Percentiles rank a stretch among this genome's conserved stretches.
These are phyloP conservation scores for Citrus medica DNA, from an alignment of 345 rosid species.

Conservation along the genomic window DNA sequence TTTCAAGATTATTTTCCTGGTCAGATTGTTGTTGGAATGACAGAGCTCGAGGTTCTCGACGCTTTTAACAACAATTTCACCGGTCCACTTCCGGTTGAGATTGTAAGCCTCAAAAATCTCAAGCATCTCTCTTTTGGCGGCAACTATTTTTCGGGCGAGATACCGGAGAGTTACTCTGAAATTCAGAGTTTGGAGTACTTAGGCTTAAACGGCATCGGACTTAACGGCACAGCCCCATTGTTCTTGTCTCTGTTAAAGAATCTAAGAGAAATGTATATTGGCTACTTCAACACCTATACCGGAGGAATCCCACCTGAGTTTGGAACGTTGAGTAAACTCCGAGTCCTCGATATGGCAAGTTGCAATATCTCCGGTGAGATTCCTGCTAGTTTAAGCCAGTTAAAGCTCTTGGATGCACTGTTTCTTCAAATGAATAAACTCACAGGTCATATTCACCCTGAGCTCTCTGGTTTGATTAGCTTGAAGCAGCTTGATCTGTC, in stretches of 20 bases:
- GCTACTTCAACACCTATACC: constrained; percentile 51
- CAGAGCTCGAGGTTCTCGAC: constrained; percentile 58
- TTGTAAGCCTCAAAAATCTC: constrained; percentile 47
- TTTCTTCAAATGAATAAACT: constrained; percentile 70
- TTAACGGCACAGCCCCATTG: constrained; percentile 51
- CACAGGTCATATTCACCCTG: constrained; percentile 67
- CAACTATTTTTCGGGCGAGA: constrained; percentile 63
- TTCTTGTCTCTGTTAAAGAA: constrained; percentile 57
- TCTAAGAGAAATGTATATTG: constrained; percentile 45
- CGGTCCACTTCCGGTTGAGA: constrained; percentile 52
- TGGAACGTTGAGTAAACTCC: constrained; percentile 51
- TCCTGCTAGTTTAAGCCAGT: constrained; percentile 53
- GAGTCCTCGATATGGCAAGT: constrained; percentile 54
- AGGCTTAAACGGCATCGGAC: constrained; percentile 52
- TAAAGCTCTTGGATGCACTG: constrained; percentile 47
- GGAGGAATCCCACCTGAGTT: constrained; percentile 78
- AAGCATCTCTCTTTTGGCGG: constrained; percentile 64
- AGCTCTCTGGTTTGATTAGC: constrained; percentile 57
- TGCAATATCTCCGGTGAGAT: constrained; percentile 71
- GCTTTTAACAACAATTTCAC: constrained; percentile 61
- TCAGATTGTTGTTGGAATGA: constrained; percentile 43
- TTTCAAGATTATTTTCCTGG: constrained; percentile 58
- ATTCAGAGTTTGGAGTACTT: constrained; percentile 59
- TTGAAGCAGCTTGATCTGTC: constrained; percentile 73
- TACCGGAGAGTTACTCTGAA: constrained; percentile 65